Evolutionary conservation across 805 yeast species (phyloP), one percentile per base, ranked within the genome.

Genomic region (Candida argentea): DNA sequence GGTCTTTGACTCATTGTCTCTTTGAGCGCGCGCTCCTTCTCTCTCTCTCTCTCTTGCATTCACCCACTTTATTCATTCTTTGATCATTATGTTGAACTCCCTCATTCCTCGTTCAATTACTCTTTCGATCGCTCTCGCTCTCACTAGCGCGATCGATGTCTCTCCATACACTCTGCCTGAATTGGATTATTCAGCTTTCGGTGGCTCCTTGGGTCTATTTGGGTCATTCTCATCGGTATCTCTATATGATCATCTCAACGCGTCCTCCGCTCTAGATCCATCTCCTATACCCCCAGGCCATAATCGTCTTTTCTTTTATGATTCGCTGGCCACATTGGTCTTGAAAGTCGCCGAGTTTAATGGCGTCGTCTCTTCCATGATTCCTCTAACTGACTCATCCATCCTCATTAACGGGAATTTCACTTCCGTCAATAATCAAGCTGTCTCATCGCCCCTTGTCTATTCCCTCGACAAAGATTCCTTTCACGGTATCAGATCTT

Each of bases 331-430:
- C n/a, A n/a, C n/a, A n/a, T n/a, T n/a, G n/a, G 39, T 40, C 16
- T 18, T 41, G 18, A 27, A 37, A 21, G 25, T 59, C 17, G 64
- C 57, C 16, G 31, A 45, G n/a, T 26, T 54, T n/a, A 37, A 53
- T 27, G 65, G 65, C 14, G 16, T 31, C 7, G 49, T 60, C 10
- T 29, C 43, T 20, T 55, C 50, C 36, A 25, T 58, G 6, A 42
- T 43, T 27, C 35, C 38, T 10, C 37, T 58, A 20, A 32, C 52
- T 21, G 29, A 40, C 11, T 54, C 51, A 27, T 34, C 55, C 5
- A 42, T 58, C 12, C 41, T 61, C 14, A 33, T 61, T 14, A 44
- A 43, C 20, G 68, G 68, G 4, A 45, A 57, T 35, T 62, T 59
- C 38, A 40, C 58, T 18, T 17, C 38, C n/a, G 38, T 60, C 34